phyloP scores from a whole-genome alignment of 192 early-diverging fungal genomes.

The Podila epigama region DNA sequence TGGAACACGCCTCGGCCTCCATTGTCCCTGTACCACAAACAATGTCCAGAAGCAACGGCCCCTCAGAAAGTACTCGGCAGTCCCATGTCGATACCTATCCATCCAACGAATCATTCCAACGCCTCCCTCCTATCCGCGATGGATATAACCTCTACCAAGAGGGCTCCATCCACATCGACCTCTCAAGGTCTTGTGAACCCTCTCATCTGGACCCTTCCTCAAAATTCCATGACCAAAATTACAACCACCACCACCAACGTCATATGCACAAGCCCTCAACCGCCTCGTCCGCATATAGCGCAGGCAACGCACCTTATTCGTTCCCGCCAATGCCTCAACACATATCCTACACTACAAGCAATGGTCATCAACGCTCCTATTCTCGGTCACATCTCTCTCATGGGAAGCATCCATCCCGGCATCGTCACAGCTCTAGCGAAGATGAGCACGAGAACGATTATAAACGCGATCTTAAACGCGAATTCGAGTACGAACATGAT shows the following conservation, averaged over 20 bases:
- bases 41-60: not conserved
- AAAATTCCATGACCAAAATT: not conserved
- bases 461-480: not conserved
- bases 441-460: constrained; percentile 13
- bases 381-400: not conserved
- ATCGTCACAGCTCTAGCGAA: not conserved
- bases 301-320: too few relatives aligned
- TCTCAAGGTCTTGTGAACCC: not conserved
- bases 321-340: too few relatives aligned
- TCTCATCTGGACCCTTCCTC: not conserved
- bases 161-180: not conserved
- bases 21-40: too few relatives aligned
- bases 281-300: too few relatives aligned
- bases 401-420: not conserved
- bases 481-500: too few relatives aligned
- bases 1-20: too few relatives aligned
- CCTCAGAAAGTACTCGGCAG: not conserved
- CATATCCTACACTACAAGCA: not conserved
- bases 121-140: not conserved
- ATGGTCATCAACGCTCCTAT: not conserved
- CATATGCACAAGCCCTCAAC: too few relatives aligned
- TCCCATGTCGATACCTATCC: not conserved
- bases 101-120: not conserved
- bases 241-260: too few relatives aligned
- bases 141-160: not conserved